Base-by-base conservation (phyloP, 177 flowering plant species). In the Vitis hybrid region DNA sequence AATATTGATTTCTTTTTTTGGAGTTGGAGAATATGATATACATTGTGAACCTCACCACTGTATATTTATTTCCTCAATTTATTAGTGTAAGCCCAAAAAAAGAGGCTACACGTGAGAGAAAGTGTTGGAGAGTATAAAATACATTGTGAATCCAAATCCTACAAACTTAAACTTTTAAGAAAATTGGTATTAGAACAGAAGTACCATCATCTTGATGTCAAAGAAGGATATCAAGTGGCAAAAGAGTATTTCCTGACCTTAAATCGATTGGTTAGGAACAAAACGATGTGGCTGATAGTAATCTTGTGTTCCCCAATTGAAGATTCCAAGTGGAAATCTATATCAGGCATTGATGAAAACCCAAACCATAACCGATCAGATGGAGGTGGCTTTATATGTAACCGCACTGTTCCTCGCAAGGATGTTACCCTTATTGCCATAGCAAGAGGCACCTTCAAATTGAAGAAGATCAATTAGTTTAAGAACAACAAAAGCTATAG, bases 331-430 rank as follows among this genome's bases (percentile, higher is more conserved):
- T 79, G 75, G 67, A 91, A 86, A 53, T 92, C 89, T 68, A 95
- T 85, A 54, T 91, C 89, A 55, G 99, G 99, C 97, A 92, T 89
- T 54, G 89, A 83, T 59, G 94, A 84, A 80, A 95, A 95, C 49
- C 88, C 82, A 80, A 82, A 82, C 99, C 98, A 95, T 34, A 95
- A 61, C 73, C 85, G 94, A 81, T 93, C 98, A 26, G 99, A 93
- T 64, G 99, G 99, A 31, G 99, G 98, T 8, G 98, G 92, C 83
- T 95, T 95, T 77, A 93, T 82, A 62, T 85, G 83, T 39, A 95
- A 19, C 62, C 91, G 82, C 68, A 92, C 3, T 19, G 93, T 89
- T 74, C 98, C 98, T 67, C 87, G 84, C 72, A 95, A 78, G 12
- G 93, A 85, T 51, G 90, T 71, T 56, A 95, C 82, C 82, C 80